A percentile compares a stretch with the other conserved stretches of the same genome.
Conservation (phyloP, 2,329 filamentous ascomycete genomes). For the Drechmeria coniospora region DNA sequence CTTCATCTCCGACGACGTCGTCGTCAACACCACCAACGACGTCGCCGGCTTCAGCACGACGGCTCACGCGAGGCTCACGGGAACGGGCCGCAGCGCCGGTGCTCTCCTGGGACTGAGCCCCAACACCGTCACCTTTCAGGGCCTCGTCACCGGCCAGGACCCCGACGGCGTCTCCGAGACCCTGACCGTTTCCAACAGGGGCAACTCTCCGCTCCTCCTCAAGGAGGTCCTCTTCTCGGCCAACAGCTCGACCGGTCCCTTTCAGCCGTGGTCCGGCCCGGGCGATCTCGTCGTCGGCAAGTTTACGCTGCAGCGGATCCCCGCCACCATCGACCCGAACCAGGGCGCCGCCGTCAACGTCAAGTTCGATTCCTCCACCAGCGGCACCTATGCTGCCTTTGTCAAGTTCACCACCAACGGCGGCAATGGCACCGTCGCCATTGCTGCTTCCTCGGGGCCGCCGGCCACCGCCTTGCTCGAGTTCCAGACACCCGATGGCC, state of each 20-base stretch:
- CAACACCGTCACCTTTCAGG: constrained; percentile 30
- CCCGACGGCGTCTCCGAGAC: constrained; percentile 23
- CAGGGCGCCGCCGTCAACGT: constrained; percentile 23
- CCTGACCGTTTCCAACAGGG: constrained; percentile 32
- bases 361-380: constrained; percentile 27
- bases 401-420: constrained; percentile 31
- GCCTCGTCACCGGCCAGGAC: constrained; percentile 28
- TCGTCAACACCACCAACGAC: constrained; percentile 31
- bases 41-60: constrained; percentile 28
- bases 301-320: constrained; percentile 33
- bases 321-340: constrained; percentile 25
- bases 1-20: constrained; percentile 28
- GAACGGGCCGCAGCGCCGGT: constrained; percentile 28
- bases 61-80: constrained; percentile 30
- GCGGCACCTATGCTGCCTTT: constrained; percentile 34
- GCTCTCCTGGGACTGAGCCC: constrained; percentile 33
- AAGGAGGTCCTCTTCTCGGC: constrained; percentile 27
- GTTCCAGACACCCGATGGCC: constrained; percentile 36
- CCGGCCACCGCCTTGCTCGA: constrained; percentile 34
- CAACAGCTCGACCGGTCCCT: constrained; percentile 28
- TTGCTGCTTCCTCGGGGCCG: constrained; percentile 33
- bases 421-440: constrained; percentile 29
- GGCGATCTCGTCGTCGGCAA: constrained; percentile 24
- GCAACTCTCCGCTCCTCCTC: constrained; percentile 29
- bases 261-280: constrained; percentile 19